A percentile compares a stretch with the other conserved stretches of the same genome.
Evolutionary conservation across 2,329 filamentous ascomycete genomes (phyloP).

Genomic region (Herpotrichia juniperi): DNA sequence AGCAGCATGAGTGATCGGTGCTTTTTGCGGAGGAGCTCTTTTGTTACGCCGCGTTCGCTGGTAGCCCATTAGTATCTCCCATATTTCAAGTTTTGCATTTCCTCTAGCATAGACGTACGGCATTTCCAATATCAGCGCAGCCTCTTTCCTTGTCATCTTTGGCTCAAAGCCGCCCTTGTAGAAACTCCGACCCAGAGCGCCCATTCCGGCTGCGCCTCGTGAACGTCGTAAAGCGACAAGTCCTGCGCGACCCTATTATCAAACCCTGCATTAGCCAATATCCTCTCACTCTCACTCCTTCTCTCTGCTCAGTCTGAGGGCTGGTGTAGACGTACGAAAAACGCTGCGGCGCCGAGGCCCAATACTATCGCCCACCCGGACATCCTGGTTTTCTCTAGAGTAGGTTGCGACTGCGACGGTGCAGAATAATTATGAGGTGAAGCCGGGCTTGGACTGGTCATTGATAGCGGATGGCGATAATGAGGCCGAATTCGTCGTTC

Average conservation of each 20-base stretch:
- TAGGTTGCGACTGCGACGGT: neutral
- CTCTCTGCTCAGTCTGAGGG: neutral
- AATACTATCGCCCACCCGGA: constrained; percentile 64
- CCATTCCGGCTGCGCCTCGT: constrained; percentile 61
- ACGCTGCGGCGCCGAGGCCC: constrained; percentile 69
- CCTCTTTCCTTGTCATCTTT: constrained; percentile 92
- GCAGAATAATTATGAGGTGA: neutral
- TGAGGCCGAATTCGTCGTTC: neutral
- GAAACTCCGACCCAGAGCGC: constrained; percentile 85
- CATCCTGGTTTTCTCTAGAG: constrained; percentile 50
- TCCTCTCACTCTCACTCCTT: neutral
- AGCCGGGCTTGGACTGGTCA: neutral
- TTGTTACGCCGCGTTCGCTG: constrained; percentile 85
- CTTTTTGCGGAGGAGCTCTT: constrained; percentile 93
- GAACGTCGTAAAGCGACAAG: constrained; percentile 87
- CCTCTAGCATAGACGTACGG: constrained; percentile 64
- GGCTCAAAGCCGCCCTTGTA: constrained; percentile 99
- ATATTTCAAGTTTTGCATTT: neutral
- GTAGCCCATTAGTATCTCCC: neutral
- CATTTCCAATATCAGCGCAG: constrained; percentile 86
- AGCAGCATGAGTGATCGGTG: constrained; percentile 95
- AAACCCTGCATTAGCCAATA: constrained; percentile 9
- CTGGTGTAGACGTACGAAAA: constrained; percentile 58
- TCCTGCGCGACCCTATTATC: constrained; percentile 81
- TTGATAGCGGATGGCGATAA: neutral